Evolutionary conservation across 2,329 filamentous ascomycete genomes (phyloP).

Genomic region (Verticillium longisporum): DNA sequence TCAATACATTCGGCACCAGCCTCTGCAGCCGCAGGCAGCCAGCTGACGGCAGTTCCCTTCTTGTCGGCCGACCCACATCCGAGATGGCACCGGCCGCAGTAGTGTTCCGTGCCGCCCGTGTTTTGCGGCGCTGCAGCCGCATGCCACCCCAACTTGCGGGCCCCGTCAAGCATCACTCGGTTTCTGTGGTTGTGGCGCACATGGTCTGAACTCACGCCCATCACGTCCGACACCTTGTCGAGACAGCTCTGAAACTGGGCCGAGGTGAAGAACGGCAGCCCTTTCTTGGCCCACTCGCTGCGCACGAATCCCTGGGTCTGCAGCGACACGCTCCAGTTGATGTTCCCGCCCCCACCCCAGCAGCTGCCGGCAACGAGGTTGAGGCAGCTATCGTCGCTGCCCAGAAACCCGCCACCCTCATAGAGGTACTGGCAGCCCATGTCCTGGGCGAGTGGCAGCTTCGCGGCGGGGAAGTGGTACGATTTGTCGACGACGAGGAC

Average conservation of each 20-base stretch:
- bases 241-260: conserved; percentile 69
- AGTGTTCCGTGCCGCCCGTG: conserved; percentile 64
- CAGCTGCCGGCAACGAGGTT: conserved; percentile 60
- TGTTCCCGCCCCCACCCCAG: conserved; percentile 80
- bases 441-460: conserved; percentile 67
- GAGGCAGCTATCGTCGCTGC: conserved; percentile 50
- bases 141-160: conserved; percentile 64
- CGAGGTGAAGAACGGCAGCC: conserved; percentile 68
- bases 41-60: conserved; percentile 70
- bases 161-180: conserved; percentile 65
- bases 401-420: conserved; percentile 55
- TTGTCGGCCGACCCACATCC: conserved; percentile 65
- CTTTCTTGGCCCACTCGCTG: conserved; percentile 68
- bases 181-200: conserved; percentile 72
- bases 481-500: conserved; percentile 80
- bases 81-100: conserved; percentile 60
- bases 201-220: conserved; percentile 63
- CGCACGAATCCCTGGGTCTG: conserved; percentile 70
- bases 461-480: conserved; percentile 65
- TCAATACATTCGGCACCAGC: conserved; percentile 79
- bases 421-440: conserved; percentile 58
- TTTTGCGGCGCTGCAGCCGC: conserved; percentile 72
- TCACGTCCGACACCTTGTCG: conserved; percentile 69
- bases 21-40: conserved; percentile 70
- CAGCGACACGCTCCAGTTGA: conserved; percentile 73